Percentiles rank a stretch among this genome's conserved stretches.
These are phyloP conservation scores for Eimeria tenella DNA, from an alignment of 169 alveolate genomes.

Conservation along the genomic window DNA sequence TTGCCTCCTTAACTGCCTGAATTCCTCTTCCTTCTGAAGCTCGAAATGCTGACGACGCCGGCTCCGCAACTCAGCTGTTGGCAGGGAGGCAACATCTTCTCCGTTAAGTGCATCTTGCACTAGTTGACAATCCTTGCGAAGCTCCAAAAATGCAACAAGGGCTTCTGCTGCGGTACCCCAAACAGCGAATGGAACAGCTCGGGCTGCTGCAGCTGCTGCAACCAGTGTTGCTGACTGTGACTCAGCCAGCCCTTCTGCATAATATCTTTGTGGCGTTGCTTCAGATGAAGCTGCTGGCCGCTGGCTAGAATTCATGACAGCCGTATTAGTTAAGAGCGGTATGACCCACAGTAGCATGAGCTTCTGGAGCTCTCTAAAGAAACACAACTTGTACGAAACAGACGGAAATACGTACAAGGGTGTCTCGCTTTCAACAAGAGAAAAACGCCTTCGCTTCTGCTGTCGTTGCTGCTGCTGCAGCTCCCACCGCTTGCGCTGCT, in stretches of 20 bases:
- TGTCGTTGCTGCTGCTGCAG: slow-evolving; percentile 51
- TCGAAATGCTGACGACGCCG: slow-evolving; percentile 20
- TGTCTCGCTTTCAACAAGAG: slow-evolving; percentile 17
- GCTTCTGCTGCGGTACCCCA: slow-evolving; percentile 51
- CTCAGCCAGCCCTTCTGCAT: neutral
- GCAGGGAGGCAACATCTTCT: slow-evolving; percentile 27
- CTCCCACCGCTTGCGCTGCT: slow-evolving; percentile 64
- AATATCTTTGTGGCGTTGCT: neutral
- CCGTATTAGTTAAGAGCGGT: slow-evolving; percentile 28
- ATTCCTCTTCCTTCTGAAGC: slow-evolving; percentile 34
- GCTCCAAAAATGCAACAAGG: slow-evolving; percentile 1
- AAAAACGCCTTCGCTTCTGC: slow-evolving; percentile 3
- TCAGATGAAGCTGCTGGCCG: neutral
- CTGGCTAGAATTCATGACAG: neutral
- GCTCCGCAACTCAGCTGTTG: slow-evolving; percentile 17
- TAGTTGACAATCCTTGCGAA: slow-evolving; percentile 26
- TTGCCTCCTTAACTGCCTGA: neutral
- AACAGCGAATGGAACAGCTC: slow-evolving; percentile 37
- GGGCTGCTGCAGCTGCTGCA: slow-evolving; percentile 56
- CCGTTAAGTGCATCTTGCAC: neutral
- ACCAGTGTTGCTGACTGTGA: neutral
- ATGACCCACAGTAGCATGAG: slow-evolving; percentile 35
- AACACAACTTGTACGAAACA: slow-evolving; percentile 17
- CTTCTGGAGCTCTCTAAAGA: slow-evolving; percentile 30
- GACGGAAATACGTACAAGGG: slow-evolving; percentile 22